Evolutionary conservation across 495 filamentous ascomycete genomes (phyloP), one percentile per base, ranked within the genome.

Genomic region (Chaetomium tenue): DNA sequence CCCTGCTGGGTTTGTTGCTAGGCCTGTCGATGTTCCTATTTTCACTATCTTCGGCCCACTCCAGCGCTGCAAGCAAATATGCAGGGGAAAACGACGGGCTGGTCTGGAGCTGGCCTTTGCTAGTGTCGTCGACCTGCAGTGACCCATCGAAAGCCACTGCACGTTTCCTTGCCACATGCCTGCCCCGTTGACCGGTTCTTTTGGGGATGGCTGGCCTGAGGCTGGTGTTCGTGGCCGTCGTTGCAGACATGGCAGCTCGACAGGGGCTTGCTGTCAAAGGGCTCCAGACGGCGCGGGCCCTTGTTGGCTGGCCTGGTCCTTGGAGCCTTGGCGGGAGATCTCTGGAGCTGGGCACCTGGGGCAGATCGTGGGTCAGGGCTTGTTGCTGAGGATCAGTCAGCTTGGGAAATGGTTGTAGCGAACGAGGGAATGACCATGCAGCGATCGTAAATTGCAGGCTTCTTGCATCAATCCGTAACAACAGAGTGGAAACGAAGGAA

Each of bases 11-110:
- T 39, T 47, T 15, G 0, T 59, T 22, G 20, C 20, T 44, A 12
- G 39, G 56, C 6, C 26, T n/a, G 30, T 16, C 23, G 30, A 22
- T n/a, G 39, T 12, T 11, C 37, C 23, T 5, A 16, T 26, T 52
- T 50, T 39, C 52, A 8, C 26, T 37, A 16, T 60, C 57, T n/a
- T 60, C 57, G 5, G 63, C 63, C 63, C 63, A 65, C 48, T 60
- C 37, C 48, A 65, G 48, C 9, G 63, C 57, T 15, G 57, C 63
- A 6, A 65, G 57, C 56, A 60, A 48, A 20, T 53, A 65, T 16
- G 47, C 63, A 3, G 56, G 56, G 5, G 56, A 60, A 50, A 46
- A 37, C 16, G 63, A 55, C n/a, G 47, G 63, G 50, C 56, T 54
- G 5, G 50, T 26, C 12, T 53, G 55, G 25, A 60, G 50, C 5